Conservation (phyloP, 2,329 filamentous ascomycete genomes). For the Fusarium phyllophilum region DNA sequence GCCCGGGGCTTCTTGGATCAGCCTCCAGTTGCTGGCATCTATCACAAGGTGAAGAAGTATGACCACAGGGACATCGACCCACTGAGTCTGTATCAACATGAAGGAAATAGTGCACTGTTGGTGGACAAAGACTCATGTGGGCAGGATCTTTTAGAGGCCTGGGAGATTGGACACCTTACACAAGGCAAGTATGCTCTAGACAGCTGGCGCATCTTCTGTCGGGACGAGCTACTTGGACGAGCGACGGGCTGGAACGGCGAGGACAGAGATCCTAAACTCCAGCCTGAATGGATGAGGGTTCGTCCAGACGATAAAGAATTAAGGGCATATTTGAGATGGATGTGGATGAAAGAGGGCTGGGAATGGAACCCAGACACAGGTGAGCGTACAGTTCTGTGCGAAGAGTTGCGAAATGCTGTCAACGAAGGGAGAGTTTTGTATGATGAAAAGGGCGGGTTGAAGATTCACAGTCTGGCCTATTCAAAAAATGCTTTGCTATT, state of each 20-base stretch:
- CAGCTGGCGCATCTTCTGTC: conserved; percentile 93
- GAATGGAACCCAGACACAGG: conserved; percentile 82
- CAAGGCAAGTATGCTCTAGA: conserved; percentile 86
- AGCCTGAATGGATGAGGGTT: conserved; percentile 92
- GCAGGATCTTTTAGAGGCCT: conserved; percentile 58
- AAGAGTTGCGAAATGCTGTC: conserved; percentile 66
- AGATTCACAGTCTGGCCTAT: conserved; percentile 7
- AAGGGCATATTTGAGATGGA: conserved; percentile 87
- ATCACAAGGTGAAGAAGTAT: conserved; percentile 65
- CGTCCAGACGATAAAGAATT: conserved; percentile 87
- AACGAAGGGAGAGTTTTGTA: conserved; percentile 67
- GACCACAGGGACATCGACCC: conserved; percentile 48
- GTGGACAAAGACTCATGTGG: conserved; percentile 2
- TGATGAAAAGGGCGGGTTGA: conserved; percentile 60
- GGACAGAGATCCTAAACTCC: conserved; percentile 64
- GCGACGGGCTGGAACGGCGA: conserved; percentile 74
- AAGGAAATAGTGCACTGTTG: neutral
- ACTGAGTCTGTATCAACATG: neutral
- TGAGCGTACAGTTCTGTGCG: conserved; percentile 62
- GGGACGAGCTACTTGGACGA: conserved; percentile 76
- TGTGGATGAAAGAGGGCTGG: conserved; percentile 90
- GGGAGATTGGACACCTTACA: conserved; percentile 89
- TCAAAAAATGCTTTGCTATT: neutral
- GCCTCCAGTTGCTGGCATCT: conserved; percentile 68
- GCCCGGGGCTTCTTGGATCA: conserved; percentile 73